Percentiles rank a stretch among this genome's conserved stretches.
phyloP scores from a whole-genome alignment of 805 yeast genomes.

The Wickerhamiella allomyrinae region DNA sequence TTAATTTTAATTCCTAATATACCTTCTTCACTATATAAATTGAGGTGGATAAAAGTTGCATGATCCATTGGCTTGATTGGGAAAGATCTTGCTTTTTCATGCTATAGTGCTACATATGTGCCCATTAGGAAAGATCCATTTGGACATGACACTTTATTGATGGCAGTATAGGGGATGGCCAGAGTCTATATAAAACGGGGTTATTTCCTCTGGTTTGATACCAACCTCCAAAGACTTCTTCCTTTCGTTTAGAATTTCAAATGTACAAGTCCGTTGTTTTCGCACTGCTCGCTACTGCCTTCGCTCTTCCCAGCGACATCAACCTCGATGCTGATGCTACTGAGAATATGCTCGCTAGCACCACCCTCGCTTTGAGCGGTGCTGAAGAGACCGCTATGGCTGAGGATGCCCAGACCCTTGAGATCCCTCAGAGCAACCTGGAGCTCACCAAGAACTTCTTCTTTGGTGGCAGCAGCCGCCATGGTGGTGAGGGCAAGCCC shows the following conservation, averaged over 20 bases:
- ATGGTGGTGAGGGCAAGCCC: not conserved
- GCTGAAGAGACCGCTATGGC: not conserved
- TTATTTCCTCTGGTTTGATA: not conserved
- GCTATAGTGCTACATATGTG: not conserved
- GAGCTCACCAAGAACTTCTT: constrained; percentile 1
- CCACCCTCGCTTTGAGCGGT: not conserved
- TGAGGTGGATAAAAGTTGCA: not conserved
- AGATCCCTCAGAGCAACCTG: not conserved
- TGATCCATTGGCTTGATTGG: not conserved
- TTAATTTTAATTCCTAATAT: too few species aligned
- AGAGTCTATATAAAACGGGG: not conserved
- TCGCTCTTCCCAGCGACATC: not conserved
- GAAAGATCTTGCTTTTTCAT: not conserved
- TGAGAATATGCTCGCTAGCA: not conserved
- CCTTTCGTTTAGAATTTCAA: not conserved
- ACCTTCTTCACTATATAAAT: too few species aligned
- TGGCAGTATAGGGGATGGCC: not conserved
- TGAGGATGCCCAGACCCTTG: not conserved
- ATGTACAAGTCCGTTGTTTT: not conserved
- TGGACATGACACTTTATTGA: not conserved
- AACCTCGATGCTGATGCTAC: not conserved
- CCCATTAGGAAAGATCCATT: not conserved
- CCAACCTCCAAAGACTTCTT: not conserved
- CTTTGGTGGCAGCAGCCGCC: not conserved
- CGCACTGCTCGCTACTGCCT: not conserved